These are phyloP conservation scores for Rhodotorula sp. DNA, from an alignment of 1,284 basidiomycete species.

Conservation along the genomic window DNA sequence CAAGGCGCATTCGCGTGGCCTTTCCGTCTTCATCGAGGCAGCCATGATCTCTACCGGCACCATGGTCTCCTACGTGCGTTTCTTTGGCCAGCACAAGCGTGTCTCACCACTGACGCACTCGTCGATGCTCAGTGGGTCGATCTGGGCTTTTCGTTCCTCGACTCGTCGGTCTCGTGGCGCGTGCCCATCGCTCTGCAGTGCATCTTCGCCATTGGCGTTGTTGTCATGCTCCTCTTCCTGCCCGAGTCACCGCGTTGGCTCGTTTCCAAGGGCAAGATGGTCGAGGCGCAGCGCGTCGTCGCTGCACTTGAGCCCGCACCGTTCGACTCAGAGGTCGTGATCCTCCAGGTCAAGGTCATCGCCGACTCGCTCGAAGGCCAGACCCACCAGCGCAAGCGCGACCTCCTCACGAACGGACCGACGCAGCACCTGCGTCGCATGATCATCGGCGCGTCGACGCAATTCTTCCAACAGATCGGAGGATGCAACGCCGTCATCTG, in stretches of 20 bases:
- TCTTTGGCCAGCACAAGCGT: no score
- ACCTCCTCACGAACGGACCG: constrained; percentile 55
- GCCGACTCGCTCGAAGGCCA: constrained; percentile 52
- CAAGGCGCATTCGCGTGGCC: constrained; percentile 61
- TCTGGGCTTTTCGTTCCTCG: constrained; percentile 56
- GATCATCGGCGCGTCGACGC: constrained; percentile 51
- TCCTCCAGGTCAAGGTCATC: constrained; percentile 50
- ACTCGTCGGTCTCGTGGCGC: constrained; percentile 49
- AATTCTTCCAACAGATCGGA: constrained; percentile 57
- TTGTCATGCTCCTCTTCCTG: constrained; percentile 54
- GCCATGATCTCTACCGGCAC: constrained; percentile 48
- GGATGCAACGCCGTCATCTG: constrained; percentile 56
- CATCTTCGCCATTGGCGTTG: constrained; percentile 56
- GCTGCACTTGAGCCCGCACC: constrained; percentile 51
- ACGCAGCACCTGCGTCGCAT: constrained; percentile 55
- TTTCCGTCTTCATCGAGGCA: constrained; percentile 61
- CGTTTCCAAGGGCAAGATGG: constrained; percentile 48
- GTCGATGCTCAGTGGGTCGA: constrained; percentile 49
- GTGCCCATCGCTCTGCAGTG: constrained; percentile 57
- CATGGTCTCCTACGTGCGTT: no score
- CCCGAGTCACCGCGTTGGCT: constrained; percentile 57
- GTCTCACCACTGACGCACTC: no score
- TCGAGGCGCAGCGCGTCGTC: constrained; percentile 51
- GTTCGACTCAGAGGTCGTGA: constrained; percentile 48
- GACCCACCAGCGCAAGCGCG: constrained; percentile 43